These are phyloP conservation scores for Colletotrichum cordylinicola DNA, from an alignment of 2,329 filamentous ascomycete genomes.

Conservation along the genomic window DNA sequence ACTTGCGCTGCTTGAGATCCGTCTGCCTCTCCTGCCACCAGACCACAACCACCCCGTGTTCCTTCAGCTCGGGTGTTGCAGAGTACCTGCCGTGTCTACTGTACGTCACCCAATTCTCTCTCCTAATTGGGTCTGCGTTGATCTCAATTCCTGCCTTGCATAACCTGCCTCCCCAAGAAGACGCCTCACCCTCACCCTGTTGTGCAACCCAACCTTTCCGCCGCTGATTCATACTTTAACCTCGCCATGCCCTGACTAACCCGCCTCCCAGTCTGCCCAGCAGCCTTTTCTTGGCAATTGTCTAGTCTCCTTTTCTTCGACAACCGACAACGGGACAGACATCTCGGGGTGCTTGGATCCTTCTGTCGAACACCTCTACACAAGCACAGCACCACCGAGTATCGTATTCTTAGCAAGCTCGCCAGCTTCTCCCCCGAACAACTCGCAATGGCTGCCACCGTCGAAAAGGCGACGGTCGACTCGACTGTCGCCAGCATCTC, in stretches of 20 bases:
- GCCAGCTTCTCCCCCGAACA: neutral
- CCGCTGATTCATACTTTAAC: neutral
- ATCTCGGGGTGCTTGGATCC: neutral
- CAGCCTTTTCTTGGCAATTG: conserved; percentile 8
- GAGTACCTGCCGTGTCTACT: neutral
- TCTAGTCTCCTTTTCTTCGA: neutral
- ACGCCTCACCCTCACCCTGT: neutral
- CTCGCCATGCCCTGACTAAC: conserved; percentile 15
- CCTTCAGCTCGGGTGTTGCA: neutral
- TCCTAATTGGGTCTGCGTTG: neutral
- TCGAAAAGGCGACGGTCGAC: conserved; percentile 11
- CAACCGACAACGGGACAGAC: neutral
- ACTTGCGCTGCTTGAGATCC: neutral
- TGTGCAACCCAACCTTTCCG: neutral
- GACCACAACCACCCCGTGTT: neutral
- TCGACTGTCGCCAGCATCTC: neutral
- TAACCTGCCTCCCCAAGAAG: neutral
- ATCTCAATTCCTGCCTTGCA: conserved; percentile 1
- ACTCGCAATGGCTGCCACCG: conserved; percentile 2
- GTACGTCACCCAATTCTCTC: conserved; percentile 6
- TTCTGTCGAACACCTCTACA: neutral
- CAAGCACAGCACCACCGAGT: neutral
- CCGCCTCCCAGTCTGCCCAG: neutral
- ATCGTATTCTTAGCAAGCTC: neutral
- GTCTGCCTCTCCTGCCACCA: neutral